Evolutionary conservation across 129 eudicot species (phyloP).

Genomic region (Chrysanthemum seticuspe): DNA sequence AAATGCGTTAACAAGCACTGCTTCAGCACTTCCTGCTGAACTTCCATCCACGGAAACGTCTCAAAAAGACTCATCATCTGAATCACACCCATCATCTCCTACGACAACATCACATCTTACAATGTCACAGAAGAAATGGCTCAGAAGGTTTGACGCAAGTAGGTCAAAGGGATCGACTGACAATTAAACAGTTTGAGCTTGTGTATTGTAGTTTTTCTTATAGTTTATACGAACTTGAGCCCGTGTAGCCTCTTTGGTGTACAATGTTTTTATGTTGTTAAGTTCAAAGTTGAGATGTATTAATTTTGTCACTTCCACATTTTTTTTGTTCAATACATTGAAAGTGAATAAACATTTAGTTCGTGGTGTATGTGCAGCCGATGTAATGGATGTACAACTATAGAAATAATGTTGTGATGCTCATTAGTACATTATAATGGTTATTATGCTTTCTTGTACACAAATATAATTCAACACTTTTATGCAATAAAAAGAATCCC

Average conservation of each 20-base stretch:
- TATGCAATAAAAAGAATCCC: constrained; percentile 18
- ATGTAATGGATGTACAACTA: neutral
- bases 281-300: neutral
- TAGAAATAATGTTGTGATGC: neutral
- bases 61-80: constrained; percentile 26
- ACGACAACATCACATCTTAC: constrained; percentile 36
- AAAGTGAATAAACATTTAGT: neutral
- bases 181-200: neutral
- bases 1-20: constrained; percentile 81
- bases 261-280: neutral
- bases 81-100: constrained; percentile 10
- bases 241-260: neutral
- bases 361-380: neutral
- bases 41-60: constrained; percentile 48
- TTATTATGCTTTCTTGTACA: too few relatives aligned
- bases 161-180: constrained; percentile 22
- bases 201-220: neutral
- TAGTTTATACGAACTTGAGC: neutral
- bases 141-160: constrained; percentile 51
- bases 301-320: neutral
- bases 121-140: constrained; percentile 64
- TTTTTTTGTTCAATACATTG: neutral
- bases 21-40: constrained; percentile 97
- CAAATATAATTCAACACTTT: constrained; percentile 15
- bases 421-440: too few relatives aligned